Conservation (phyloP, 345 rosid species). For the Acer saccharum region DNA sequence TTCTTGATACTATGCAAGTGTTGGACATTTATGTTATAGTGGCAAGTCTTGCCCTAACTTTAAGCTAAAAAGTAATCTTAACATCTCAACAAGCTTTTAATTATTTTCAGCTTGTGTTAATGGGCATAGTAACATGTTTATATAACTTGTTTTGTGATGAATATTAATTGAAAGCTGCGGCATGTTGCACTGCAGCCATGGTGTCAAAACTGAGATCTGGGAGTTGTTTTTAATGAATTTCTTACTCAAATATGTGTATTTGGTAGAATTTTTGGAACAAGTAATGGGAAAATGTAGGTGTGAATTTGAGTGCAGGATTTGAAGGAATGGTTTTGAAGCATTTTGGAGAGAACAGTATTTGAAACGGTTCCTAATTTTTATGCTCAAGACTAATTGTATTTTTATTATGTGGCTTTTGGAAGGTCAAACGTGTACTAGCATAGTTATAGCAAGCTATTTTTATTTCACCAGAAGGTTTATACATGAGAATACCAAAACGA, state of each 20-base stretch:
- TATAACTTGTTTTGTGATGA: background rate
- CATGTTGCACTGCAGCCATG: background rate
- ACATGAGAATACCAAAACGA: background rate
- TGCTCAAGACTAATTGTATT: background rate
- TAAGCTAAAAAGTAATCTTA: background rate
- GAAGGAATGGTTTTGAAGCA: background rate
- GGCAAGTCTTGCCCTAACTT: background rate
- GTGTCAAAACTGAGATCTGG: background rate
- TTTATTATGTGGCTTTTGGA: background rate
- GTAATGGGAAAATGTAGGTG: background rate
- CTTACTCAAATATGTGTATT: background rate
- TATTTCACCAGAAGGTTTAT: background rate
- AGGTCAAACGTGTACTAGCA: too few relatives aligned
- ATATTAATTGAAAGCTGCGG: too few relatives aligned
- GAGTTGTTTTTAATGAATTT: background rate
- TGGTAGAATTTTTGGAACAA: background rate
- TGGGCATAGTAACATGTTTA: background rate
- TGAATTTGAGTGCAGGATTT: background rate
- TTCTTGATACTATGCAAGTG: background rate
- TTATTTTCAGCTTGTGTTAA: background rate
- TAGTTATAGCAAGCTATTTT: too few relatives aligned
- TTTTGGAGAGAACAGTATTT: background rate
- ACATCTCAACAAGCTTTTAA: background rate
- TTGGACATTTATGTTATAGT: background rate
- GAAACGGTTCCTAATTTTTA: background rate